These are phyloP conservation scores for Melastoma malabathricum DNA, from an alignment of 345 rosid genomes.

Conservation along the genomic window DNA sequence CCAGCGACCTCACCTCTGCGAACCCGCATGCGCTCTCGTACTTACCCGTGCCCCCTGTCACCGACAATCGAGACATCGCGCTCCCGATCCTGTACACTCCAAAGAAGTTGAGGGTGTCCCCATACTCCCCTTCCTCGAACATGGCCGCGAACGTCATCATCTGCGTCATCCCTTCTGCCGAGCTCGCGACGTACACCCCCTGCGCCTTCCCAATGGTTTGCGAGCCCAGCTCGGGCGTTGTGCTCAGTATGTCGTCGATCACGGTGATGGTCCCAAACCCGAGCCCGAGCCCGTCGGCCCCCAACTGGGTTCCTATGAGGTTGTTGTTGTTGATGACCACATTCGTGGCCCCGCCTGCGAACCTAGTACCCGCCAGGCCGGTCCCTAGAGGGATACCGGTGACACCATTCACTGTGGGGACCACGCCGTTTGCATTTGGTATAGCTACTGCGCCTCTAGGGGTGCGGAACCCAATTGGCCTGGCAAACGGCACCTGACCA, in stretches of 20 bases:
- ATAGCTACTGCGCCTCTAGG: conserved; percentile 57
- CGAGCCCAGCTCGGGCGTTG: conserved; percentile 69
- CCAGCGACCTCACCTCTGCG: conserved; percentile 55
- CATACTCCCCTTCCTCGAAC: conserved; percentile 89
- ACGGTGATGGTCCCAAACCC: conserved; percentile 90
- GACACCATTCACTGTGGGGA: conserved; percentile 68
- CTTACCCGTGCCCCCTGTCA: conserved; percentile 87
- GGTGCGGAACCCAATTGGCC: conserved; percentile 59
- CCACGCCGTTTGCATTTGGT: conserved; percentile 81
- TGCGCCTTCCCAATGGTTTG: conserved; percentile 80
- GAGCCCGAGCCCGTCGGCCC: conserved; percentile 73
- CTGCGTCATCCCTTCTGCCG: conserved; percentile 72
- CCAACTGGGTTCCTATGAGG: conserved; percentile 49
- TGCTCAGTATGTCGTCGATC: conserved; percentile 63
- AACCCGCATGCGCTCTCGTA: conserved; percentile 52
- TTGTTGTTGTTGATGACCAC: conserved; percentile 20
- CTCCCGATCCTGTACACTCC: conserved; percentile 66
- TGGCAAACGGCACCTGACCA: conserved; percentile 93
- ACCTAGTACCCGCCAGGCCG: conserved; percentile 69
- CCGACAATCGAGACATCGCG: conserved; percentile 58
- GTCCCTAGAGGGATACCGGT: conserved; percentile 86
- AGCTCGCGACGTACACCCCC: conserved; percentile 81
- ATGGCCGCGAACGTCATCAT: conserved; percentile 92
- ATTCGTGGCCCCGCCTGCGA: conserved; percentile 19
- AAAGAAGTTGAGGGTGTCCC: conserved; percentile 79